Percentiles rank a stretch among this genome's conserved stretches.
phyloP scores from a whole-genome alignment of 2,329 filamentous ascomycete genomes.

The Fusarium penzigii region DNA sequence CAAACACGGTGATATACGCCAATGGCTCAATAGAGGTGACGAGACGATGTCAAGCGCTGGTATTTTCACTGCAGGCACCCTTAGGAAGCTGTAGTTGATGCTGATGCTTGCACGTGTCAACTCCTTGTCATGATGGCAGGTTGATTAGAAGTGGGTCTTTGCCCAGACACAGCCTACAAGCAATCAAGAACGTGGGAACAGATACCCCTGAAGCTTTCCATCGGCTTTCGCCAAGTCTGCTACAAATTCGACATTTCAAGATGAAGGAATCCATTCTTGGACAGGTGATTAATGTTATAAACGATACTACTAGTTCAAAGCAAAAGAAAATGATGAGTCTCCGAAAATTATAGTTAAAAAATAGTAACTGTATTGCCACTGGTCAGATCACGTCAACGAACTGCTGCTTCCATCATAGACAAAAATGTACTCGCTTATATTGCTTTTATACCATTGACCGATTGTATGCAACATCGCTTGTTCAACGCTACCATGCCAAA shows the following conservation, averaged over 20 bases:
- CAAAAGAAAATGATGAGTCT: no score
- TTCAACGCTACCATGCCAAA: conserved; percentile 4
- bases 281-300: no score
- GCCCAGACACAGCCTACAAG: neutral
- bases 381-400: neutral
- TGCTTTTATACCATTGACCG: neutral
- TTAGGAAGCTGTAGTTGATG: neutral
- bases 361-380: neutral
- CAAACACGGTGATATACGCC: no score
- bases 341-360: no score
- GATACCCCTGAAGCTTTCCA: conserved; percentile 11
- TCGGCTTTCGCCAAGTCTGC: neutral
- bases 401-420: neutral
- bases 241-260: neutral
- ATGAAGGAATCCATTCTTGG: no score
- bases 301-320: no score
- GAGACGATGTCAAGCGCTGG: no score
- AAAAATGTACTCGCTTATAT: neutral
- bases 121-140: conserved; percentile 25
- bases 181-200: conserved; percentile 10
- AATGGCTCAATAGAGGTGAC: no score
- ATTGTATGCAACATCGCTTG: conserved; percentile 7
- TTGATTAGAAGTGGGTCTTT: conserved; percentile 23
- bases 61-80: no score
- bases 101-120: conserved; percentile 29